These are phyloP conservation scores for Fusarium sp. DNA, from an alignment of 2,329 filamentous ascomycete species.

Conservation along the genomic window DNA sequence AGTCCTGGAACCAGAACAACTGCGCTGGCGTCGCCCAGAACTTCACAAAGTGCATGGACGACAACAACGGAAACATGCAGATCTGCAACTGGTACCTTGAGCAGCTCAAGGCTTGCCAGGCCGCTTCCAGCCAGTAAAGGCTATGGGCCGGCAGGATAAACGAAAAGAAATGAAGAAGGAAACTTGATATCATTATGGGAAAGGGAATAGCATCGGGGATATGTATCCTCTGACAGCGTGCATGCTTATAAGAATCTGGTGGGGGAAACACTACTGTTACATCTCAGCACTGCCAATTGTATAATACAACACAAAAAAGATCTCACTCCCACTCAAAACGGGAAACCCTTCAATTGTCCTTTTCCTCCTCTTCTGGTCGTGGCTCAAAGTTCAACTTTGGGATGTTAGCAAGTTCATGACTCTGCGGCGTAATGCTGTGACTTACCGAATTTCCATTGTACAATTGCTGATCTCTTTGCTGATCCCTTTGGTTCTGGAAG, in stretches of 20 bases:
- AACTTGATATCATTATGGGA: constrained; percentile 10
- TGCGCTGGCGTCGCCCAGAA: constrained; percentile 84
- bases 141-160: background rate
- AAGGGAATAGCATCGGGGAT: constrained; percentile 35
- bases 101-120: constrained; percentile 92
- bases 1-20: constrained; percentile 68
- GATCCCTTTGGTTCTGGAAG: constrained; percentile 63
- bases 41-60: constrained; percentile 97
- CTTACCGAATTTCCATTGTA: constrained; percentile 93
- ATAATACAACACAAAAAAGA: constrained; percentile 47
- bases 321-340: constrained; percentile 46
- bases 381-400: constrained; percentile 76
- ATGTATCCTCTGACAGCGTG: constrained; percentile 38
- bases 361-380: constrained; percentile 69
- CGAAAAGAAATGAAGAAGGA: constrained; percentile 16
- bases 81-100: constrained; percentile 99
- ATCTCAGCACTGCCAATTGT: constrained; percentile 47
- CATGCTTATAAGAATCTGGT: constrained; percentile 39
- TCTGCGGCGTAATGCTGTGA: constrained; percentile 17
- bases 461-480: constrained; percentile 74
- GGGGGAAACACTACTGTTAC: constrained; percentile 39
- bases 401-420: constrained; percentile 46
- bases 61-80: constrained; percentile 91
- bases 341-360: constrained; percentile 43
- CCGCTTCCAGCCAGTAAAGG: constrained; percentile 78